Base-by-base conservation (phyloP, 371 early-diverging fungal genomes). In the Mucor lusitanicus region DNA sequence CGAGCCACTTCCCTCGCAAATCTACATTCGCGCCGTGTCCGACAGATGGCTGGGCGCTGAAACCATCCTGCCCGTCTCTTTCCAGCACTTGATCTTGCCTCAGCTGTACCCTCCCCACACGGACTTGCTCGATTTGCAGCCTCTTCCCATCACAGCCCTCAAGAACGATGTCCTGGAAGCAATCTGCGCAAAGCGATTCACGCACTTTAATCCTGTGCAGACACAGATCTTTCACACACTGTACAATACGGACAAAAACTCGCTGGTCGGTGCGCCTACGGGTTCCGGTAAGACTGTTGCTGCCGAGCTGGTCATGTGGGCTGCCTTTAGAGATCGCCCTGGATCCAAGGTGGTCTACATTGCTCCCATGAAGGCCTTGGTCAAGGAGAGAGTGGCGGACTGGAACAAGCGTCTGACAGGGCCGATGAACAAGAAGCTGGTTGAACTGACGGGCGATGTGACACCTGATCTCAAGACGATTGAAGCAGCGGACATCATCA, bases 241-340 rank as follows among this genome's bases (percentile, higher is more conserved):
- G 12, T 99, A 99, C 75, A 85, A 90, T 48, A 90, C 94, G 6
- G 71, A 87, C 7, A 86, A 91, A 59, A 99, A 99, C 78, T 87
- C 92, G 3, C 81, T 99, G 2, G 85, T 99, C 6, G 99, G 96
- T 70, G 99, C 99, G 3, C 99, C 99, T 5, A 99, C 97, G 0
- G 99, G 99, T 40, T 94, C 99, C 19, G 99, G 99, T 58, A 99
- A 99, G 76, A 99, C 99, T 0, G 93, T 99, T 21, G 94, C 98
- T 5, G 99, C 98, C 1, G 97, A 98, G 70, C 73, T 99, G 46
- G 96, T 96, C 6, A 88, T 98, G 88, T 97, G 95, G 93, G 77
- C 88, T 57, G 91, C 95, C 8, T 94, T 96, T 77, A 82, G 94
- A 28, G 92, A 94, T 66, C 82, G 88, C 33, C 97, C 96, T 27